Evolutionary conservation across 495 filamentous ascomycete species (phyloP).

Genomic region (Aspergillus conjunctus): DNA sequence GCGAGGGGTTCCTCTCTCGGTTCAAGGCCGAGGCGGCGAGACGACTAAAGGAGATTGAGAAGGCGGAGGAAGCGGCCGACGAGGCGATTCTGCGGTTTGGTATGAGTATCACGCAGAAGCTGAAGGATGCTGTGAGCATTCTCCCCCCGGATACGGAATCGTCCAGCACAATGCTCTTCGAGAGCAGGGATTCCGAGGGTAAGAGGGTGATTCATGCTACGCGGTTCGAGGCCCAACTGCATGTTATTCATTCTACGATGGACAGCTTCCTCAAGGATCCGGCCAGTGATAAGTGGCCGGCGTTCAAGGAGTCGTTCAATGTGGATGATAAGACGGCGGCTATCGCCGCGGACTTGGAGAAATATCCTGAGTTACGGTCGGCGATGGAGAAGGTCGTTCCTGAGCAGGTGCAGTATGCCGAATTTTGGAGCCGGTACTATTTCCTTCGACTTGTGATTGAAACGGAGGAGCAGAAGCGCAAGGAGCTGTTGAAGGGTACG

Average conservation of each 20-base stretch:
- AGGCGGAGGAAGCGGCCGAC: constrained; percentile 95
- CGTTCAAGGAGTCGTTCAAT: constrained; percentile 76
- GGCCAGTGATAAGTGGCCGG: constrained; percentile 68
- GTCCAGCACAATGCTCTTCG: constrained; percentile 68
- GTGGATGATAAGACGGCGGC: constrained; percentile 82
- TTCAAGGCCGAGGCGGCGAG: constrained; percentile 81
- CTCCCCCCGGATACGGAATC: constrained; percentile 62
- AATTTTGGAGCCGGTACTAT: constrained; percentile 96
- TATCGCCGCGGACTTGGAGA: constrained; percentile 80
- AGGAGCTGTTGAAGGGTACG: constrained; percentile 89
- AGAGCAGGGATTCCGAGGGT: constrained; percentile 87
- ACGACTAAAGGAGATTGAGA: constrained; percentile 86
- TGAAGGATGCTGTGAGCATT: constrained; percentile 88
- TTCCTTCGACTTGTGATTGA: constrained; percentile 93
- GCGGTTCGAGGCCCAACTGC: constrained; percentile 91
- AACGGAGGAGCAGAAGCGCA: constrained; percentile 87
- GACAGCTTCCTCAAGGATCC: constrained; percentile 88
- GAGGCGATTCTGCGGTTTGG: constrained; percentile 94
- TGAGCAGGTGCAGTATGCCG: constrained; percentile 79
- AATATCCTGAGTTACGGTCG: constrained; percentile 80
- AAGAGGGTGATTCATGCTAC: constrained; percentile 91
- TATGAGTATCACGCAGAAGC: constrained; percentile 84
- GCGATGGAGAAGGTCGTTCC: constrained; percentile 98
- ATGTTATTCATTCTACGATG: constrained; percentile 84
- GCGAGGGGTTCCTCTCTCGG: constrained; percentile 75